Percentiles rank a stretch among this genome's conserved stretches.
Evolutionary conservation across 2,329 filamentous ascomycete genomes (phyloP).

Genomic region (Beauveria bassiana): DNA sequence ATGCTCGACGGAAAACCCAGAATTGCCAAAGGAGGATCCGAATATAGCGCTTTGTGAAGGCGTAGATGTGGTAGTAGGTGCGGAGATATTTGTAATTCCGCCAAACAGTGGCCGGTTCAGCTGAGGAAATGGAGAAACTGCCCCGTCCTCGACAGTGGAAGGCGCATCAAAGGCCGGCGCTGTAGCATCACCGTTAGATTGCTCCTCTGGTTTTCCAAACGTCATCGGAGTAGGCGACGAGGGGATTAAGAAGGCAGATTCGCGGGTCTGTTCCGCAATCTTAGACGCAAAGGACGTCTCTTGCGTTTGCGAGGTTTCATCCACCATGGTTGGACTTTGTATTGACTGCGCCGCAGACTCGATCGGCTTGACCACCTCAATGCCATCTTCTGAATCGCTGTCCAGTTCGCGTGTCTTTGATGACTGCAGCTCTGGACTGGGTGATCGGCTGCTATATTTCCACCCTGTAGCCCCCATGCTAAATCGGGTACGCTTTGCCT

Average conservation of each 20-base stretch:
- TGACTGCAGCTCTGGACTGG: slow-evolving; percentile 56
- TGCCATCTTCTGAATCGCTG: slow-evolving; percentile 14
- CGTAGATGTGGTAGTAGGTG: not conserved
- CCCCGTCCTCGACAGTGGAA: not conserved
- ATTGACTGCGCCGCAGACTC: slow-evolving; percentile 10
- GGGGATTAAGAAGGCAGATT: slow-evolving; percentile 6
- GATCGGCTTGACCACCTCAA: slow-evolving; percentile 8
- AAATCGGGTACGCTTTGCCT: slow-evolving; percentile 62
- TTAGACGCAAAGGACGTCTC: slow-evolving; percentile 22
- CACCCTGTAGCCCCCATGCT: slow-evolving; percentile 60
- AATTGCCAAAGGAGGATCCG: not conserved
- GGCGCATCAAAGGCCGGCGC: not conserved
- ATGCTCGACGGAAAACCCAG: slow-evolving; percentile 1
- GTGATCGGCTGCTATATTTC: slow-evolving; percentile 65
- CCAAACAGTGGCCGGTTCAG: not conserved
- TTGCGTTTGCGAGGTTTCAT: slow-evolving; percentile 28
- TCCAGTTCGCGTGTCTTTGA: slow-evolving; percentile 21
- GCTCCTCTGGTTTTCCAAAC: not conserved
- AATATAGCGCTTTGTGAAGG: not conserved
- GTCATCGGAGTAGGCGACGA: slow-evolving; percentile 12
- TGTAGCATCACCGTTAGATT: not conserved
- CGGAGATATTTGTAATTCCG: not conserved
- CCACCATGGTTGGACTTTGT: slow-evolving; percentile 23
- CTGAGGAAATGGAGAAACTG: not conserved
- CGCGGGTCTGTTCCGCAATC: slow-evolving; percentile 21